Evolutionary conservation across 495 filamentous ascomycete genomes (phyloP).

Genomic region (Articulospora tetracladia): DNA sequence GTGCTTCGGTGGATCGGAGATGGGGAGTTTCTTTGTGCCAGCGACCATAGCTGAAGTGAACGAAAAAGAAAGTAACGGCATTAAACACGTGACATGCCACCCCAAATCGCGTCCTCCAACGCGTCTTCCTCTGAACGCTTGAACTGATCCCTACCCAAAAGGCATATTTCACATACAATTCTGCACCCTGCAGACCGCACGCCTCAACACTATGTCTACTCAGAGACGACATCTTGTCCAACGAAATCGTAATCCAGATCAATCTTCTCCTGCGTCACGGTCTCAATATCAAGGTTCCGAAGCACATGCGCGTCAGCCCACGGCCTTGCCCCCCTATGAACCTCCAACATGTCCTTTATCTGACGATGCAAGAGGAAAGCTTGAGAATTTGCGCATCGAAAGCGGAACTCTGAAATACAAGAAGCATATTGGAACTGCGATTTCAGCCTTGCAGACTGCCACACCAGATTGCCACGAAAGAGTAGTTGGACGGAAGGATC

Average conservation of each 20-base stretch:
- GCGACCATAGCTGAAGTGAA: no score
- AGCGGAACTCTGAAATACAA: slow-evolving; percentile 33
- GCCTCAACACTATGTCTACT: slow-evolving; percentile 13
- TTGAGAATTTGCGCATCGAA: slow-evolving; percentile 28
- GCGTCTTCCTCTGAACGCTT: not conserved
- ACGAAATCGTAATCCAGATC: slow-evolving; percentile 11
- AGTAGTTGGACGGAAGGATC: slow-evolving; percentile 33
- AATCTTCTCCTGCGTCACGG: slow-evolving; percentile 11
- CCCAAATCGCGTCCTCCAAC: slow-evolving; percentile 1
- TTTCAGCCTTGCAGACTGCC: slow-evolving; percentile 30
- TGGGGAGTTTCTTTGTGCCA: no score
- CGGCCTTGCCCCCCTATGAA: slow-evolving; percentile 55
- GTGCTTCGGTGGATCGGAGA: no score
- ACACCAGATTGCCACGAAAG: slow-evolving; percentile 52
- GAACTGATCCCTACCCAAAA: no score
- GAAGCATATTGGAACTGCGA: slow-evolving; percentile 34
- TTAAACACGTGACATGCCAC: no score
- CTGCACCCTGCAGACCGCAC: not conserved
- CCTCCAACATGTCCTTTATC: slow-evolving; percentile 47
- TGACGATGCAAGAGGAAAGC: slow-evolving; percentile 24
- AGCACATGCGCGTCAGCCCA: slow-evolving; percentile 12
- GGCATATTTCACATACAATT: not conserved
- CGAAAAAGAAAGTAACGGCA: no score
- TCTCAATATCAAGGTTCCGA: not conserved
- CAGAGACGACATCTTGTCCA: slow-evolving; percentile 11